Conservation (phyloP, 164 flowering plant species). For the Aristolochia fimbriata region DNA sequence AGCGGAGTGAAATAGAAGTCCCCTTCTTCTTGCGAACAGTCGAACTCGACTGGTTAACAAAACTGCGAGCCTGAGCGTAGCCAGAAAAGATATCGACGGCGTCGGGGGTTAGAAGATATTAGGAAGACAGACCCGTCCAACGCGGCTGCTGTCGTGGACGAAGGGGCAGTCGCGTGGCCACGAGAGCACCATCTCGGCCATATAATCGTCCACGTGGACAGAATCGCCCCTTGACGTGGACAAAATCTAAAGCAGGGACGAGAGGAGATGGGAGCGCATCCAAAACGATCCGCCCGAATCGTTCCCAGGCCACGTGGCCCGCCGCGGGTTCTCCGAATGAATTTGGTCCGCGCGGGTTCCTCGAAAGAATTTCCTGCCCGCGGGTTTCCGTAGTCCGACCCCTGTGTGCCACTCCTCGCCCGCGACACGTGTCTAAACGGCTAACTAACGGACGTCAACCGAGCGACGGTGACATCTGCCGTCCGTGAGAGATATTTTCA, state of each 20-base stretch:
- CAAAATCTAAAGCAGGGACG: slow-evolving; percentile 23
- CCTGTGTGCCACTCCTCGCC: too few species aligned
- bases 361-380: too few species aligned
- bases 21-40: too few species aligned
- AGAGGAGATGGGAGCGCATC: slow-evolving; percentile 12
- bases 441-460: too few species aligned
- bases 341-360: too few species aligned
- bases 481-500: too few species aligned
- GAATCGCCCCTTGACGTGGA: slow-evolving; percentile 12
- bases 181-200: slow-evolving; percentile 1
- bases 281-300: slow-evolving; percentile 11
- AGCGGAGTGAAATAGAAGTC: neutral
- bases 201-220: slow-evolving; percentile 6
- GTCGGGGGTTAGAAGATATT: neutral
- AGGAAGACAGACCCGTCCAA: neutral
- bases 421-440: too few species aligned
- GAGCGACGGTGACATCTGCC: too few species aligned
- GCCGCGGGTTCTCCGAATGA: neutral
- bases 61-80: too few species aligned
- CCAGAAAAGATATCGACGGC: too few species aligned
- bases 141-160: slow-evolving; percentile 19
- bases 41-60: too few species aligned
- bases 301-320: slow-evolving; percentile 9
- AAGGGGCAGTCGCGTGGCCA: slow-evolving; percentile 12
- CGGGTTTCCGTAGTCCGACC: too few species aligned